A percentile compares a stretch with the other conserved stretches of the same genome.
These are phyloP conservation scores for Phytopythium chamaehyphon DNA, from an alignment of 352 stramenopile species.

Conservation along the genomic window DNA sequence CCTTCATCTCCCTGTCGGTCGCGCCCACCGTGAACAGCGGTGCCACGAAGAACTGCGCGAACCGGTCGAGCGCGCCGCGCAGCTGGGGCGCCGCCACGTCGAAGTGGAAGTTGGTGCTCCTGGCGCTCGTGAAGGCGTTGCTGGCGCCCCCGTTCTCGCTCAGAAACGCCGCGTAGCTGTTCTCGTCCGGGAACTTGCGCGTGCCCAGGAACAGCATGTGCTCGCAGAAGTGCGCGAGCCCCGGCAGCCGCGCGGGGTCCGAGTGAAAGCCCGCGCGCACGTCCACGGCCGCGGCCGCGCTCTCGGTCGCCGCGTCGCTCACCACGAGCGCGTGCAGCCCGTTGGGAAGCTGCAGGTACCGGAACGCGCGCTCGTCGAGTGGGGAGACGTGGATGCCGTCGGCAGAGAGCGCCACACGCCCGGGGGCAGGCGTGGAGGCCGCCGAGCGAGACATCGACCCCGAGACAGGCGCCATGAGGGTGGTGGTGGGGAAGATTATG, in stretches of 20 bases:
- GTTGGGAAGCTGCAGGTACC: slow-evolving; percentile 48
- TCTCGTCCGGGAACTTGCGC: slow-evolving; percentile 94
- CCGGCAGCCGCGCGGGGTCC: slow-evolving; percentile 82
- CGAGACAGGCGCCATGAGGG: too few relatives aligned
- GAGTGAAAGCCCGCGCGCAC: slow-evolving; percentile 93
- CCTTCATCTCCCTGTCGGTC: slow-evolving; percentile 94
- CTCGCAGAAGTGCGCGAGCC: slow-evolving; percentile 92
- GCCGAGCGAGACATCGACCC: too few relatives aligned
- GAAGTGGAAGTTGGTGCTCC: slow-evolving; percentile 98
- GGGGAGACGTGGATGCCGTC: slow-evolving; percentile 58
- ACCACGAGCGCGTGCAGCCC: slow-evolving; percentile 77
- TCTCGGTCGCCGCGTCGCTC: slow-evolving; percentile 90
- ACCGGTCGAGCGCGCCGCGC: slow-evolving; percentile 91
- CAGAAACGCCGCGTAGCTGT: slow-evolving; percentile 93
- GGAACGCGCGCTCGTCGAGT: slow-evolving; percentile 64
- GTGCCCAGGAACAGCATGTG: slow-evolving; percentile 98
- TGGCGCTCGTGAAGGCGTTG: slow-evolving; percentile 96
- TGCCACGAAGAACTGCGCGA: slow-evolving; percentile 97
- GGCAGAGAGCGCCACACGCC: slow-evolving; percentile 14
- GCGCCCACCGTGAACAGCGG: slow-evolving; percentile 90
- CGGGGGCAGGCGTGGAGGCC: too few relatives aligned
- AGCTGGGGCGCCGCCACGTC: slow-evolving; percentile 84
- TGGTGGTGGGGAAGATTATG: too few relatives aligned
- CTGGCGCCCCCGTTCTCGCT: slow-evolving; percentile 89
- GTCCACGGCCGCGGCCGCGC: slow-evolving; percentile 92